These are phyloP conservation scores for Nectriaceae sp. DNA, from an alignment of 2,329 filamentous ascomycete genomes.

Conservation along the genomic window DNA sequence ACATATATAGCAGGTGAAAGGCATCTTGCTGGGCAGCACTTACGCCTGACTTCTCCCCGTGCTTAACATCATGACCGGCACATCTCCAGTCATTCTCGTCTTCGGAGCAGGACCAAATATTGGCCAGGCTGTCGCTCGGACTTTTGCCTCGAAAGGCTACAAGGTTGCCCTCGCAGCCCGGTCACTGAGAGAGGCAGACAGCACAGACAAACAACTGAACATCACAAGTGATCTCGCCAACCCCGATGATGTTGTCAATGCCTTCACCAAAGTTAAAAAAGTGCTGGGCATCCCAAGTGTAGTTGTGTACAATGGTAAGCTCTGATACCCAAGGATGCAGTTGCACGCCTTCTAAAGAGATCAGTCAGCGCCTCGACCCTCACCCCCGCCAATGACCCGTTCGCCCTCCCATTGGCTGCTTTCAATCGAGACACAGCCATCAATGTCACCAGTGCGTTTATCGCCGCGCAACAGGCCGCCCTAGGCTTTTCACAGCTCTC, in stretches of 20 bases:
- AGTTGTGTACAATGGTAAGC: conserved; percentile 25
- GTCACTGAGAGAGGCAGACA: conserved; percentile 19
- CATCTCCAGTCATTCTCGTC: conserved; percentile 21
- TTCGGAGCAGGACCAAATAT: conserved; percentile 29
- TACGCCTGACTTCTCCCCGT: not conserved
- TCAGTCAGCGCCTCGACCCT: conserved; percentile 10
- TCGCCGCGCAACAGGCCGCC: conserved; percentile 17
- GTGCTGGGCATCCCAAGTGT: conserved; percentile 23
- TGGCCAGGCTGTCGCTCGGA: conserved; percentile 21
- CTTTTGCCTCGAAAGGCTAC: conserved; percentile 27
- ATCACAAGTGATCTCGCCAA: conserved; percentile 40
- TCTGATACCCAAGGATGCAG: not conserved
- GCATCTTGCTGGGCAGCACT: not conserved
- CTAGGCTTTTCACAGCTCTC: conserved; percentile 29
- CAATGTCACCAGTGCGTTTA: conserved; percentile 13
- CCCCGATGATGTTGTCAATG: conserved; percentile 19
- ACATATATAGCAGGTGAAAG: not conserved
- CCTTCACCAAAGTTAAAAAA: conserved; percentile 18
- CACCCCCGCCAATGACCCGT: conserved; percentile 8
- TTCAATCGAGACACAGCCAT: conserved; percentile 12
- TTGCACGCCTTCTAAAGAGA: not conserved
- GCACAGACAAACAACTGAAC: conserved; percentile 28
- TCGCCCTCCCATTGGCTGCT: conserved; percentile 12
- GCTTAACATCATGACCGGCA: conserved; percentile 3
- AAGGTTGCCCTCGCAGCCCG: conserved; percentile 28